Evolutionary conservation across 306 rosid species (phyloP).

Genomic region (Lathyrus tuberosus): DNA sequence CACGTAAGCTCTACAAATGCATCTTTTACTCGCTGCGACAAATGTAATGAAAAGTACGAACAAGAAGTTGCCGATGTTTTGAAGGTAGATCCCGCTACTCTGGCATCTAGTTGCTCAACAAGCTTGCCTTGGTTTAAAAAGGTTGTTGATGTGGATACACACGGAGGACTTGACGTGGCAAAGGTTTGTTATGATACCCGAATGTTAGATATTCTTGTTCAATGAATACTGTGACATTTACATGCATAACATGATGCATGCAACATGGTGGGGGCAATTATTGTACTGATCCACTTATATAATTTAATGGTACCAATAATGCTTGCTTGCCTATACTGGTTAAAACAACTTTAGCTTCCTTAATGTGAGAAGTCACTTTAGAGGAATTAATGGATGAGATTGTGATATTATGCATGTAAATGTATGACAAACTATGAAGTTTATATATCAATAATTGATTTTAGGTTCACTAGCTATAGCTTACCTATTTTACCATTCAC

Average conservation of each 20-base stretch:
- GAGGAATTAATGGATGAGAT: conserved; percentile 4
- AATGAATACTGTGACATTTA: conserved; percentile 15
- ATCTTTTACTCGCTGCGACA: conserved; percentile 59
- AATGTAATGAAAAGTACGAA: conserved; percentile 77
- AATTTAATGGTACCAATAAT: conserved; percentile 15
- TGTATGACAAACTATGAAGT: background rate
- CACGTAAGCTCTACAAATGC: conserved; percentile 50
- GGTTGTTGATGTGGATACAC: conserved; percentile 44
- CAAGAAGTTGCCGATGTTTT: conserved; percentile 67
- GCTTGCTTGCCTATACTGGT: background rate
- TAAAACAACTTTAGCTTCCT: background rate
- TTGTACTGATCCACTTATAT: background rate
- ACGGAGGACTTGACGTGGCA: conserved; percentile 53
- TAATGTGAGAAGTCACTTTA: conserved; percentile 1
- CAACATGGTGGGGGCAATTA: conserved; percentile 37
- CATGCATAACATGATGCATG: conserved; percentile 27
- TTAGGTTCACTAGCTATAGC: background rate
- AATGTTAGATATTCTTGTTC: conserved; percentile 37
- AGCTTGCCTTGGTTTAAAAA: conserved; percentile 61
- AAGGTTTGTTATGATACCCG: conserved; percentile 65
- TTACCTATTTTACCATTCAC: background rate
- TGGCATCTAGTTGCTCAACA: conserved; percentile 47
- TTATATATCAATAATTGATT: background rate
- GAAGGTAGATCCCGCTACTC: conserved; percentile 53
- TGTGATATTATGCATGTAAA: conserved; percentile 7